These are phyloP conservation scores for Retiboletus flavoniger DNA, from an alignment of 1,284 basidiomycete species.

Conservation along the genomic window DNA sequence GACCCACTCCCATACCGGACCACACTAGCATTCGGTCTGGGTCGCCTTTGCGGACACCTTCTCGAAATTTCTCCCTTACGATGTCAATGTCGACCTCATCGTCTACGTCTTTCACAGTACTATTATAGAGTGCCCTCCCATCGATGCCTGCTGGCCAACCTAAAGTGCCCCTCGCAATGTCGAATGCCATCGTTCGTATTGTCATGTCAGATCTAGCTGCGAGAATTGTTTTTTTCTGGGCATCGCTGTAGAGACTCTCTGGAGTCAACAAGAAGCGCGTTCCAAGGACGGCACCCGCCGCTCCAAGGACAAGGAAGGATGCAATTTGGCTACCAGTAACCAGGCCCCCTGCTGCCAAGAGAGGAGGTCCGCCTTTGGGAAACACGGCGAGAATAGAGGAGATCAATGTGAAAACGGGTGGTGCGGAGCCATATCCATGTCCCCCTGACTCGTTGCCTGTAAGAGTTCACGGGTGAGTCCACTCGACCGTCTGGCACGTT, in stretches of 20 bases:
- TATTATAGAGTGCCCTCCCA: constrained; percentile 46
- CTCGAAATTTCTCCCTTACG: constrained; percentile 45
- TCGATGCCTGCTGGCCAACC: constrained; percentile 71
- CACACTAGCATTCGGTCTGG: constrained; percentile 58
- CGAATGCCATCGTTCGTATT: constrained; percentile 66
- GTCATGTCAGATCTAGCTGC: constrained; percentile 49
- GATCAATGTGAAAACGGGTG: constrained; percentile 58
- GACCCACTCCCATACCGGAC: constrained; percentile 67
- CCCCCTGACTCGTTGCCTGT: constrained; percentile 75
- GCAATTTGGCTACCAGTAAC: constrained; percentile 62
- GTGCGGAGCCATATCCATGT: constrained; percentile 57
- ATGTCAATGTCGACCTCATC: constrained; percentile 45
- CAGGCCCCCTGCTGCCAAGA: constrained; percentile 59
- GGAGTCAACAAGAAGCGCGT: constrained; percentile 71
- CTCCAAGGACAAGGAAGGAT: constrained; percentile 62
- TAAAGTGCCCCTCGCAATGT: constrained; percentile 54
- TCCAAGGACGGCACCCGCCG: constrained; percentile 63
- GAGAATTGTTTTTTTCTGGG: constrained; percentile 56
- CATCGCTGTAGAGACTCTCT: constrained; percentile 59
- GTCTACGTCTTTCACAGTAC: constrained; percentile 59
- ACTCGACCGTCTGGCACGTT: constrained; percentile 1
- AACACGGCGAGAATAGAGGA: constrained; percentile 52
- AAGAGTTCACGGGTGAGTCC: constrained; percentile 7
- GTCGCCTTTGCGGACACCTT: constrained; percentile 46
- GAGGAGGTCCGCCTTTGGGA: constrained; percentile 44